These are phyloP conservation scores for Scheffersomyces stipitis DNA, from an alignment of 805 yeast genomes.

Conservation along the genomic window DNA sequence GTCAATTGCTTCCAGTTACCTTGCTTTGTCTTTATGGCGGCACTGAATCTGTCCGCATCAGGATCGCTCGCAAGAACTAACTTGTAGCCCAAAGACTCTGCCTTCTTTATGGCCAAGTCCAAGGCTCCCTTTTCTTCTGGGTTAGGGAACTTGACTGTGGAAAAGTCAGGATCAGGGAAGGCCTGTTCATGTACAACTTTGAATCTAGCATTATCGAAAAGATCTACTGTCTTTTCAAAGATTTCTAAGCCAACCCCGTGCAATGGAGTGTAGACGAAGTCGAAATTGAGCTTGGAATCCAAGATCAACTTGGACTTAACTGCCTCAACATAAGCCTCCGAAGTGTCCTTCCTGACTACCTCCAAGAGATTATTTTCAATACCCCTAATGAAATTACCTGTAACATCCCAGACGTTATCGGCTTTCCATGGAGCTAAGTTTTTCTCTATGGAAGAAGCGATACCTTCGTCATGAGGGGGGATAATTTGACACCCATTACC, in stretches of 20 bases:
- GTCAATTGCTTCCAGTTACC: slow-evolving; percentile 74
- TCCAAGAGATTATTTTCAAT: slow-evolving; percentile 26
- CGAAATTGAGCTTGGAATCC: slow-evolving; percentile 25
- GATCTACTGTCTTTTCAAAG: slow-evolving; percentile 39
- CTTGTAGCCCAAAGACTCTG: slow-evolving; percentile 48
- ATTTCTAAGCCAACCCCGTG: slow-evolving; percentile 88
- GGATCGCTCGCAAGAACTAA: slow-evolving; percentile 91
- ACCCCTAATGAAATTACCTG: slow-evolving; percentile 32
- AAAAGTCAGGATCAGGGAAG: slow-evolving; percentile 78
- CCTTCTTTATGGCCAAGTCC: slow-evolving; percentile 62
- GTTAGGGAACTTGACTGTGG: slow-evolving; percentile 87
- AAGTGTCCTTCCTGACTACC: slow-evolving; percentile 43
- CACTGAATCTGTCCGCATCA: slow-evolving; percentile 92
- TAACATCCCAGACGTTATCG: slow-evolving; percentile 47
- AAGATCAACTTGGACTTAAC: slow-evolving; percentile 30
- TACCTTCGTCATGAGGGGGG: slow-evolving; percentile 81
- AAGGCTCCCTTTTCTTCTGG: slow-evolving; percentile 96
- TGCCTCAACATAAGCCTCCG: slow-evolving; percentile 38
- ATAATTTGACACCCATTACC: slow-evolving; percentile 93
- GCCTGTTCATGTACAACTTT: slow-evolving; percentile 62
- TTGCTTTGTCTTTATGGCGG: slow-evolving; percentile 53
- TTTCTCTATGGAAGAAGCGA: slow-evolving; percentile 60
- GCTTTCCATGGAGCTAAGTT: slow-evolving; percentile 61
- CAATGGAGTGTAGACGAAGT: slow-evolving; percentile 87
- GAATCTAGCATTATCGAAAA: slow-evolving; percentile 35